Percentiles rank a stretch among this genome's conserved stretches.
phyloP scores from a whole-genome alignment of 2,329 filamentous ascomycete genomes.

The Tolypocladium album region DNA sequence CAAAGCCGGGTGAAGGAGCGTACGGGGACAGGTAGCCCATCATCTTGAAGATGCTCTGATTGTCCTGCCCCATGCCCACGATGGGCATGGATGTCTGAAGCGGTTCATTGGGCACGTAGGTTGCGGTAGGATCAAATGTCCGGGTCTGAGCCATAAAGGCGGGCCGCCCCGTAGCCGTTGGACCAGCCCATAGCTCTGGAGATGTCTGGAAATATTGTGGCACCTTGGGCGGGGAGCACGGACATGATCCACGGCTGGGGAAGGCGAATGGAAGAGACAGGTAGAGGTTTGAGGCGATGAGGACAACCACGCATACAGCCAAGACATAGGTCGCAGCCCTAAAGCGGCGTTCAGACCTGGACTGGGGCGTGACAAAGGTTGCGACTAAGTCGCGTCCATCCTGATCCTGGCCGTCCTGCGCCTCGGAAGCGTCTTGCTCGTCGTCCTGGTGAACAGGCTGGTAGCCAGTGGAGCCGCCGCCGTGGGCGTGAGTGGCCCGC shows the following conservation, averaged over 20 bases:
- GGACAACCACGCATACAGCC: slow-evolving; percentile 22
- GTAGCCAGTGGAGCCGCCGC: slow-evolving; percentile 14
- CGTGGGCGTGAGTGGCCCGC: background rate
- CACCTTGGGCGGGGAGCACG: slow-evolving; percentile 27
- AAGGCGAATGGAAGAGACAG: slow-evolving; percentile 22
- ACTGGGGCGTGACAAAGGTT: slow-evolving; percentile 4
- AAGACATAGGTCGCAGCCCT: slow-evolving; percentile 19
- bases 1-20: slow-evolving; percentile 61
- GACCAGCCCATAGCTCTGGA: slow-evolving; percentile 50
- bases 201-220: slow-evolving; percentile 55
- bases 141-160: slow-evolving; percentile 65
- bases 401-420: slow-evolving; percentile 4
- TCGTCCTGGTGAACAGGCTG: slow-evolving; percentile 23
- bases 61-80: slow-evolving; percentile 40
- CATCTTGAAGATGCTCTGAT: slow-evolving; percentile 58
- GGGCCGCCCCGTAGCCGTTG: slow-evolving; percentile 57
- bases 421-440: slow-evolving; percentile 2
- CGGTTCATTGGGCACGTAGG: slow-evolving; percentile 58
- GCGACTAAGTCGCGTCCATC: slow-evolving; percentile 6
- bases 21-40: slow-evolving; percentile 61
- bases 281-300: slow-evolving; percentile 25
- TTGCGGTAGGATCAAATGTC: slow-evolving; percentile 51
- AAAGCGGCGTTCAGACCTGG: slow-evolving; percentile 15
- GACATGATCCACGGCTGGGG: slow-evolving; percentile 13
- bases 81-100: slow-evolving; percentile 63